Percentiles rank a stretch among this genome's conserved stretches.
Evolutionary conservation across 2,329 filamentous ascomycete species (phyloP).

Genomic region (Fusarium papillatum): DNA sequence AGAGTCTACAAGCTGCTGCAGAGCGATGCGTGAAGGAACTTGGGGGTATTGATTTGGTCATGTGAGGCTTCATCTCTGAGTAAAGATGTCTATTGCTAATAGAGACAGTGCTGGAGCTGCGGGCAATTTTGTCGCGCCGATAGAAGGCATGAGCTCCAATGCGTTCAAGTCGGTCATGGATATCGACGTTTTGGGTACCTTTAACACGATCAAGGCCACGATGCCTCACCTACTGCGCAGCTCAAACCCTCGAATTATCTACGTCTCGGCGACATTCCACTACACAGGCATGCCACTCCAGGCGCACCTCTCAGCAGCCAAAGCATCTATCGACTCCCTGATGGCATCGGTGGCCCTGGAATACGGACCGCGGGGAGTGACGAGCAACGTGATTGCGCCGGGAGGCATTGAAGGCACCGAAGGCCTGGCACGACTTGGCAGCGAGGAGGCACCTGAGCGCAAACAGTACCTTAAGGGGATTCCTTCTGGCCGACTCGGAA

Average conservation of each 20-base stretch:
- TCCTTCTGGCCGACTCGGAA: slow-evolving; percentile 83
- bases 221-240: slow-evolving; percentile 85
- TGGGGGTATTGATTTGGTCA: slow-evolving; percentile 91
- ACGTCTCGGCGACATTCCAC: slow-evolving; percentile 92
- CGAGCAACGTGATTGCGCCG: slow-evolving; percentile 89
- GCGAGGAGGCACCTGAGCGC: slow-evolving; percentile 49
- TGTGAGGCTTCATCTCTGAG: slow-evolving; percentile 67
- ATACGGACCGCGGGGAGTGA: slow-evolving; percentile 89
- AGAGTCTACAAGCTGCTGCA: slow-evolving; percentile 71
- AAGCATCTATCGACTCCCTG: slow-evolving; percentile 91
- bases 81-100: background rate
- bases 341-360: slow-evolving; percentile 86
- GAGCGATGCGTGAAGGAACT: slow-evolving; percentile 86
- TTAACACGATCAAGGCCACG: slow-evolving; percentile 94
- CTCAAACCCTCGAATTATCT: slow-evolving; percentile 85
- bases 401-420: slow-evolving; percentile 91
- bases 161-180: slow-evolving; percentile 97
- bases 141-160: slow-evolving; percentile 85
- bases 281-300: slow-evolving; percentile 90
- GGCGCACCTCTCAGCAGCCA: slow-evolving; percentile 91
- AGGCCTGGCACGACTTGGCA: slow-evolving; percentile 76
- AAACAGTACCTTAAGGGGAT: slow-evolving; percentile 60
- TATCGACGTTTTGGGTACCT: slow-evolving; percentile 94
- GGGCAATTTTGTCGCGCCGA: slow-evolving; percentile 93
- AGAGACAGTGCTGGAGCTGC: slow-evolving; percentile 85